Evolutionary conservation across 495 filamentous ascomycete species (phyloP).

Genomic region (Lasiosphaeria ovina): DNA sequence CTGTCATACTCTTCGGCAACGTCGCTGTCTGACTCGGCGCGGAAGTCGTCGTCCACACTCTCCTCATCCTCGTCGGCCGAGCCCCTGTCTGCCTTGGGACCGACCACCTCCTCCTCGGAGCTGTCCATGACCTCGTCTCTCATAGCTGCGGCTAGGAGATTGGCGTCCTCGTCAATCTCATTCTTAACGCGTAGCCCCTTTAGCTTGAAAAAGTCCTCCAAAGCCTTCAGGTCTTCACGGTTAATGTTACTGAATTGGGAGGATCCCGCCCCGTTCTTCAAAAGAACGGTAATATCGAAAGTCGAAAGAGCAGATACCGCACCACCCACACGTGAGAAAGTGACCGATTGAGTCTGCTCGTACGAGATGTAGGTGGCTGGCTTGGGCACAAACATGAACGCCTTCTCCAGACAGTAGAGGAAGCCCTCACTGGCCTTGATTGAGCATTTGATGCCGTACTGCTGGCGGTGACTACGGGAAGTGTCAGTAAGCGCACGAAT

Average conservation of each 20-base stretch:
- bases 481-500: constrained; percentile 14
- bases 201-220: constrained; percentile 92
- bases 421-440: constrained; percentile 99
- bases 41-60: constrained; percentile 93
- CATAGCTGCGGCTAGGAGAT: constrained; percentile 77
- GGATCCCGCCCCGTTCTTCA: constrained; percentile 74
- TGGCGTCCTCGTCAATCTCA: constrained; percentile 67
- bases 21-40: constrained; percentile 84
- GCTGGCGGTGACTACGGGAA: constrained; percentile 71
- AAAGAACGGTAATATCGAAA: constrained; percentile 89
- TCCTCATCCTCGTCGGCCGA: constrained; percentile 95
- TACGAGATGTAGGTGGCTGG: constrained; percentile 94
- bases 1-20: constrained; percentile 96
- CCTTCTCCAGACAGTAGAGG: constrained; percentile 95
- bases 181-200: constrained; percentile 96
- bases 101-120: constrained; percentile 81
- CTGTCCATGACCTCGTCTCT: constrained; percentile 70
- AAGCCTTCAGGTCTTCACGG: constrained; percentile 91
- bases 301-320: constrained; percentile 91
- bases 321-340: constrained; percentile 93
- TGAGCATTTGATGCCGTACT: constrained; percentile 96
- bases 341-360: constrained; percentile 83
- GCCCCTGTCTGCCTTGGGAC: constrained; percentile 72
- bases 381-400: constrained; percentile 98
- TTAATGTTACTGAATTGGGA: constrained; percentile 99